A percentile compares a stretch with the other conserved stretches of the same genome.
These are phyloP conservation scores for Corymbia calophylla DNA, from an alignment of 441 rosid species.

Conservation along the genomic window DNA sequence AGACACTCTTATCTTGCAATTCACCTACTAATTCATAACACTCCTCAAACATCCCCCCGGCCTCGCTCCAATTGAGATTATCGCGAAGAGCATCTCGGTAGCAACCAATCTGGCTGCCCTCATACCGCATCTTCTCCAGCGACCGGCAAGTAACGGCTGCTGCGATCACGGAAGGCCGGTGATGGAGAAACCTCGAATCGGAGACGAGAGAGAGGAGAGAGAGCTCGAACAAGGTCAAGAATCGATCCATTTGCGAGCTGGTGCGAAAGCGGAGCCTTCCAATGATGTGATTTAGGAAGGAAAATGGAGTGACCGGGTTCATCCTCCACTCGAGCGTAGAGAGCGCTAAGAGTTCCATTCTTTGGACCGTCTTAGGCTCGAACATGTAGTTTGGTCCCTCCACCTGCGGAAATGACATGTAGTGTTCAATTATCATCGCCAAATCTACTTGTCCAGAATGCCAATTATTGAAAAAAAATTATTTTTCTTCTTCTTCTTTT, in stretches of 20 bases:
- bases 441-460: not conserved
- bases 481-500: not conserved
- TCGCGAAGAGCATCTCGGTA: not conserved
- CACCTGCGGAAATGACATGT: not conserved
- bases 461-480: not conserved
- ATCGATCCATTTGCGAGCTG: not conserved
- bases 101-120: not conserved
- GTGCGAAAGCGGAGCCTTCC: not conserved
- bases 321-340: slow-evolving; percentile 7
- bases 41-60: not conserved
- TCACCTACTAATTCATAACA: not conserved
- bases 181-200: not conserved
- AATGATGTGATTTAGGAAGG: not conserved
- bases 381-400: not conserved
- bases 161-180: not conserved
- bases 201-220: not conserved
- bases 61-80: not conserved
- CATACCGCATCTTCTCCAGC: not conserved
- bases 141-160: not conserved
- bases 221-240: not conserved
- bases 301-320: slow-evolving; percentile 1
- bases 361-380: slow-evolving; percentile 6
- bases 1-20: not conserved
- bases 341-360: slow-evolving; percentile 7
- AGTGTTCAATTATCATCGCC: not conserved